Evolutionary conservation across 2,329 filamentous ascomycete genomes (phyloP), one percentile per base, ranked within the genome.

Genomic region (Fusarium sp.): DNA sequence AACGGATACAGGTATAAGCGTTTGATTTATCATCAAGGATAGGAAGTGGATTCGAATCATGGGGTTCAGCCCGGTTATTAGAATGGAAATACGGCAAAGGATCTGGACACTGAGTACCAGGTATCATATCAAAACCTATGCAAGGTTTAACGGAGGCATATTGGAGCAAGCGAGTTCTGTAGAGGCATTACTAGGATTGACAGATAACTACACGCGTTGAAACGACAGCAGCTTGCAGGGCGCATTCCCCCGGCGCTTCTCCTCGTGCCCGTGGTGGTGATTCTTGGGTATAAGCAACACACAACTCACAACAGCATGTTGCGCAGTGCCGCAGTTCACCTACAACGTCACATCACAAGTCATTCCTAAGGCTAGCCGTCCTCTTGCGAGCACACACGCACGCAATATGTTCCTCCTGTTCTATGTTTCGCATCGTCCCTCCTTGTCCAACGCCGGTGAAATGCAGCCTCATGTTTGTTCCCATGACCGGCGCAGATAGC

Each of bases 391-490:
- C 59, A 61, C 42, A 27, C 22, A 10, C 22, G 46, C n/a, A 31
- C 46, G 27, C 46, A 31, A 59, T 38, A 33, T 17, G 7, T 35
- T 35, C 62, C 24, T 35, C 44, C 36, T 44, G 51, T 55, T 69
- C 53, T 67, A 64, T 66, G 57, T 59, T 61, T 35, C 62, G 58
- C 63, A 62, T 64, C 44, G 42, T 66, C 44, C 53, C 63, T 51
- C 33, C 33, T 12, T 57, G 49, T 40, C 53, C 63, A 68, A 67
- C 60, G 40, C 71, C 64, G 57, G 55, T 58, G 17, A 70, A 74
- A 69, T 68, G 67, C 64, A 69, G 57, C 62, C 62, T 64, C 17
- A 42, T 44, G 56, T 61, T 24, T 46, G 56, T 53, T 61, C 42
- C 42, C 59, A 44, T 63, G 20, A n/a, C 51, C 46, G 29, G 49